Evolutionary conservation across 2,329 filamentous ascomycete species (phyloP), one percentile per base, ranked within the genome.

Genomic region (Shiraia sp.): DNA sequence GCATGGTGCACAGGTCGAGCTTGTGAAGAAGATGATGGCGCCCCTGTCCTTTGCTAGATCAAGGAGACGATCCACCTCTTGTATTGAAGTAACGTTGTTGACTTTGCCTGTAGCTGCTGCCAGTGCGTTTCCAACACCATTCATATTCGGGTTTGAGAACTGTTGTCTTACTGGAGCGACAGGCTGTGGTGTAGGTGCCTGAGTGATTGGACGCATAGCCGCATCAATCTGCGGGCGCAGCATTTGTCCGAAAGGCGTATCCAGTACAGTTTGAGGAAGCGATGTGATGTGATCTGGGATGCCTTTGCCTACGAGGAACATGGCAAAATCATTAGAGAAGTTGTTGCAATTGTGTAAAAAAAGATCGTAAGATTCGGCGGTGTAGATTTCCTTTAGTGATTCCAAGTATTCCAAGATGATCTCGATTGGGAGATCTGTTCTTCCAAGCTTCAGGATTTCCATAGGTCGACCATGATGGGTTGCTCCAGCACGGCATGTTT

Each of bases 311-410:
- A 96, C 75, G 0, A 97, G 76, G 51, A 97, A 97, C 69, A 88
- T 93, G 49, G 89, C 77, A 53, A 97, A 85, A 47, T 96, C 90
- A 62, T 97, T 92, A 3, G 88, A 89, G 70, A 97, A 99, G 69
- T 96, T 96, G 73, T 97, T 99, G 75, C 92, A 97, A 66, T 99
- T 99, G 70, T 96, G 90, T 19, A 81, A 57, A 74, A 88, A 52
- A 4, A 96, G 74, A 63, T 96, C 90, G 62, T 97, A 97, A 1
- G 88, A 87, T 74, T 90, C 84, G 7, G 86, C 75, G 0, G 90
- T 95, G 63, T 95, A 99, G 9, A 95, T 85, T 1, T 85, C 77
- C 47, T 86, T 85, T 35, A 97, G 65, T 4, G 90, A 95, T 40
- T 93, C 86, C 2, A 99, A 73, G 63, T 95, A 97, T 59, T 96